These are phyloP conservation scores for Oenanthe javanica DNA, from an alignment of 140 eudicot genomes.

Conservation along the genomic window DNA sequence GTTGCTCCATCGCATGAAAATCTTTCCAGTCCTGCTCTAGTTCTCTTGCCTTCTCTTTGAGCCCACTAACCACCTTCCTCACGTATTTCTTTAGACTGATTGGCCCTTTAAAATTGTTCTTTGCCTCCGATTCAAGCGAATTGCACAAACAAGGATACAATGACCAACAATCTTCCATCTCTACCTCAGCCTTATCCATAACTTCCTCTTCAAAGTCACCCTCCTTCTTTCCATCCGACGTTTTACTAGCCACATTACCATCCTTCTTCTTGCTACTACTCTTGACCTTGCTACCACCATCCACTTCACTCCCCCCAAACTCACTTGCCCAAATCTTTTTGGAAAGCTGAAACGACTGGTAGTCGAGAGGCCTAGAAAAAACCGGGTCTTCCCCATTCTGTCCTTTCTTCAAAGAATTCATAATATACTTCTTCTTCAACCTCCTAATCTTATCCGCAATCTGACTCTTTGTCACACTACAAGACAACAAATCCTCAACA, in stretches of 20 bases:
- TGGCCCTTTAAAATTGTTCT: background rate
- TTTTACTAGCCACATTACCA: background rate
- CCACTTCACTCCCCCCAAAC: slow-evolving; percentile 6
- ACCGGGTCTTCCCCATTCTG: slow-evolving; percentile 35
- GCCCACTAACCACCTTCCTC: background rate
- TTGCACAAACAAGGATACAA: background rate
- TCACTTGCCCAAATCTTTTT: slow-evolving; percentile 57
- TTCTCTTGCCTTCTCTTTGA: background rate
- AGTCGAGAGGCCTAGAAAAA: slow-evolving; percentile 50
- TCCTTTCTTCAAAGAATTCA: slow-evolving; percentile 31
- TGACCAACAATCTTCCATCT: background rate
- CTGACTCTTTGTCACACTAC: slow-evolving; percentile 48
- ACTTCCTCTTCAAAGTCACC: background rate
- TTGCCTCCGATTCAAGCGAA: background rate
- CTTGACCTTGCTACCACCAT: slow-evolving; percentile 11
- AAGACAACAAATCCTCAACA: slow-evolving; percentile 46
- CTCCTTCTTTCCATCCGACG: background rate
- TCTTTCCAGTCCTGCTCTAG: background rate
- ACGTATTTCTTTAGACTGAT: background rate
- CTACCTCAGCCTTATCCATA: background rate
- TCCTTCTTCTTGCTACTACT: slow-evolving; percentile 24
- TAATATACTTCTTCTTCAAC: slow-evolving; percentile 53
- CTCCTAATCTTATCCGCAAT: slow-evolving; percentile 56
- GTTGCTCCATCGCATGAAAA: background rate
- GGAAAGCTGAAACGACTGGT: slow-evolving; percentile 36